These are phyloP conservation scores for Canavalia ensiformis DNA, from an alignment of 306 rosid species.

Conservation along the genomic window DNA sequence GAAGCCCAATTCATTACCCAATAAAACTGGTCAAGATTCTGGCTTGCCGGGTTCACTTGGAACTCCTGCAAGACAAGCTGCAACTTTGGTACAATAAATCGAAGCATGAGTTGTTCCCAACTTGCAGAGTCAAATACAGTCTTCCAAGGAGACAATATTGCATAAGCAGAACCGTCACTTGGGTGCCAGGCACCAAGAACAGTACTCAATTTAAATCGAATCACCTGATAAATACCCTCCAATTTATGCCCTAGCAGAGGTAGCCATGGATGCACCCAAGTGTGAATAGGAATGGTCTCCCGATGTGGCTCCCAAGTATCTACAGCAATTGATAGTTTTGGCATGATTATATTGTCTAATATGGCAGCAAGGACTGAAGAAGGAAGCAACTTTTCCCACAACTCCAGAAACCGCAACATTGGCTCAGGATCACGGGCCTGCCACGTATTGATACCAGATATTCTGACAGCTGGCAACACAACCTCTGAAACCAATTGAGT, in stretches of 20 bases:
- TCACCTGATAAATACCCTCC: conserved; percentile 78
- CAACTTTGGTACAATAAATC: conserved; percentile 89
- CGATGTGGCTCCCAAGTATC: conserved; percentile 93
- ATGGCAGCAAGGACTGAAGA: conserved; percentile 66
- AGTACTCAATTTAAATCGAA: conserved; percentile 82
- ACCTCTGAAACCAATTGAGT: conserved; percentile 86
- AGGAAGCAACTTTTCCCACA: conserved; percentile 87
- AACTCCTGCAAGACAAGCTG: conserved; percentile 89
- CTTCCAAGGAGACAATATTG: conserved; percentile 92
- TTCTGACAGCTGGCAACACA: conserved; percentile 88
- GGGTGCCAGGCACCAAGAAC: conserved; percentile 98
- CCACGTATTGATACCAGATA: conserved; percentile 89
- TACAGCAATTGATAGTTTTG: conserved; percentile 82
- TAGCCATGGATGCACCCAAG: conserved; percentile 98
- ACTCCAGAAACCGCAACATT: conserved; percentile 82
- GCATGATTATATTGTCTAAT: conserved; percentile 78
- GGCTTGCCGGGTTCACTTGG: conserved; percentile 86
- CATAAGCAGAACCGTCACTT: conserved; percentile 83
- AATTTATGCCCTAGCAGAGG: conserved; percentile 82
- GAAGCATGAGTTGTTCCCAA: conserved; percentile 92
- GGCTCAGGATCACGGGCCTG: conserved; percentile 95
- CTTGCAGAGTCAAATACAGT: conserved; percentile 80
- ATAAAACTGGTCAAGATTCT: conserved; percentile 83
- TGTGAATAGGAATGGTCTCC: conserved; percentile 90
- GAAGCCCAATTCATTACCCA: conserved; percentile 96